A percentile compares a stretch with the other conserved stretches of the same genome.
Conservation (phyloP, 768 basidiomycete genomes). For the Lentinus tigrinus region DNA sequence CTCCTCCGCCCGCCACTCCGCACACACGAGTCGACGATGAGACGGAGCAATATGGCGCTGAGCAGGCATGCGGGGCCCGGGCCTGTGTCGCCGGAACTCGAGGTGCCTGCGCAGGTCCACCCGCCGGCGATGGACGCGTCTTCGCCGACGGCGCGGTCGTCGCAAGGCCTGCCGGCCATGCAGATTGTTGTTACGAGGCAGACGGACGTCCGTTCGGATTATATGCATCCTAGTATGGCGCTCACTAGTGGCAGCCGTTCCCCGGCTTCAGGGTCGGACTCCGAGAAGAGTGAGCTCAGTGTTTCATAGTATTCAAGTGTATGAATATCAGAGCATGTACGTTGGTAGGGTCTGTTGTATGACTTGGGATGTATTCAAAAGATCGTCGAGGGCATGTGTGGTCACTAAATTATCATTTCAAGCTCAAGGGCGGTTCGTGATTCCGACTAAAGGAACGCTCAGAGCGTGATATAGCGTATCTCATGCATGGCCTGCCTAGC, state of each 20-base stretch:
- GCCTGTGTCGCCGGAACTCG: not conserved
- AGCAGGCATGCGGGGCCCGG: constrained; percentile 3
- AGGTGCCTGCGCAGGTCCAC: not conserved
- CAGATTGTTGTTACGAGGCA: constrained; percentile 8
- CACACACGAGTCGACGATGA: constrained; percentile 4
- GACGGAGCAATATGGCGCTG: constrained; percentile 7
- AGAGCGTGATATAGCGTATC: no score
- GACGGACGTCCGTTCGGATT: constrained; percentile 4
- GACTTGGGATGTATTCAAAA: no score
- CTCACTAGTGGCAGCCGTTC: no score
- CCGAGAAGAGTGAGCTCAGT: no score
- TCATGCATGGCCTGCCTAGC: constrained; percentile 4
- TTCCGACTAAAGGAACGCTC: no score
- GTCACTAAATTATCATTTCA: no score
- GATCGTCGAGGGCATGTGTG: no score
- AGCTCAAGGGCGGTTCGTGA: no score
- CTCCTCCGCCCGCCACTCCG: not conserved
- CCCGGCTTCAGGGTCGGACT: no score
- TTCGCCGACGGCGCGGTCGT: not conserved
- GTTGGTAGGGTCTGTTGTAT: no score
- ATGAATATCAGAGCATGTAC: no score
- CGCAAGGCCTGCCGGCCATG: not conserved
- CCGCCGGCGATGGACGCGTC: not conserved
- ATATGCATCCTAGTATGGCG: not conserved
- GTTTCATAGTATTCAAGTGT: no score